Conservation (phyloP, 192 early-diverging fungal genomes). For the Backusella psychrophila region DNA sequence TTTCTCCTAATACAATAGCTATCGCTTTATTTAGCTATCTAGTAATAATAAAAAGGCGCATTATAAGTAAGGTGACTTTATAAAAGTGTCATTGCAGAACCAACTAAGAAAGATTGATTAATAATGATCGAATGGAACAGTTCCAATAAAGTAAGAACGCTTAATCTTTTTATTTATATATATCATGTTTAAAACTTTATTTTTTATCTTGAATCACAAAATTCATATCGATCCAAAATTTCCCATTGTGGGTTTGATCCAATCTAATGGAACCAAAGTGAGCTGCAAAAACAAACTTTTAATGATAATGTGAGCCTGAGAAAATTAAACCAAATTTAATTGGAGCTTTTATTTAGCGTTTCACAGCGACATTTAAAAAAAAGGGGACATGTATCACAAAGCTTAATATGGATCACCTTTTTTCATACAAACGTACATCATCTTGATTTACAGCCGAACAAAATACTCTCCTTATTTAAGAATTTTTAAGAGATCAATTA, state of each 20-base stretch:
- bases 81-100: background rate
- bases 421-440: too few species aligned
- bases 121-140: background rate
- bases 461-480: too few species aligned
- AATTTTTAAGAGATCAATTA: too few species aligned
- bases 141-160: background rate
- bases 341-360: background rate
- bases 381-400: background rate
- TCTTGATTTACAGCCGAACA: too few species aligned
- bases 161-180: background rate
- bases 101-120: too few species aligned
- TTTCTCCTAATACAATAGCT: background rate
- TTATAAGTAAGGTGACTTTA: background rate
- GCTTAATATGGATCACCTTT: background rate
- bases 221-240: background rate
- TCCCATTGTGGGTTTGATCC: background rate
- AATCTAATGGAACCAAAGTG: background rate
- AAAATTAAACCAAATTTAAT: background rate
- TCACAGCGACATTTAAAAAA: background rate
- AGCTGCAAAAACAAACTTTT: background rate
- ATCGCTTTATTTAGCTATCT: too few species aligned
- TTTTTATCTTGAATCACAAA: background rate
- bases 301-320: background rate
- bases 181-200: background rate
- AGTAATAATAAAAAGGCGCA: background rate